Conservation (phyloP, 129 eudicot genomes). For the Flaveria trinervia region DNA sequence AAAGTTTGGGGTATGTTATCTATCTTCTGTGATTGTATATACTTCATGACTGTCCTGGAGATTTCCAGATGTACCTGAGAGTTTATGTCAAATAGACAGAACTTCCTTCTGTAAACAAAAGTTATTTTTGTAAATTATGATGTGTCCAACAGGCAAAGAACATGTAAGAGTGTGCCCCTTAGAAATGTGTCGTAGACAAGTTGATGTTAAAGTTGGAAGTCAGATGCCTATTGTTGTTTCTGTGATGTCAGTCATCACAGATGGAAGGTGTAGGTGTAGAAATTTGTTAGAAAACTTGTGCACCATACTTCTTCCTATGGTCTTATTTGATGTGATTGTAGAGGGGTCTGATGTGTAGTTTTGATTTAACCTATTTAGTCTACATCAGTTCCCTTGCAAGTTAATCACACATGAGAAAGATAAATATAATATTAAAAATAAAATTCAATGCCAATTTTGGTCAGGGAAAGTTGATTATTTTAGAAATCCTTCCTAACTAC, state of each 20-base stretch:
- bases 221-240: slow-evolving; percentile 7
- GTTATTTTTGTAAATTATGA: slow-evolving; percentile 16
- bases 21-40: slow-evolving; percentile 8
- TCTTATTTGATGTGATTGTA: slow-evolving; percentile 8
- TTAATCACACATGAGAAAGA: neutral
- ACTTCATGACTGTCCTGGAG: neutral
- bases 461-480: neutral
- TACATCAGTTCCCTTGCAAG: slow-evolving; percentile 18
- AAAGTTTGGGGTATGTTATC: neutral
- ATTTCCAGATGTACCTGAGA: slow-evolving; percentile 1
- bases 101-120: slow-evolving; percentile 12
- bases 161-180: slow-evolving; percentile 2
- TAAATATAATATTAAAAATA: neutral
- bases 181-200: slow-evolving; percentile 7
- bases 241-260: neutral
- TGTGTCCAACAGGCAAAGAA: neutral
- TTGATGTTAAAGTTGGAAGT: slow-evolving; percentile 13
- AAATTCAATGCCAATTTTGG: slow-evolving; percentile 3
- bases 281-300: neutral
- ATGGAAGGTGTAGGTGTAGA: slow-evolving; percentile 12
- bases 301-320: neutral
- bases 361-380: slow-evolving; percentile 2
- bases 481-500: neutral
- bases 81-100: slow-evolving; percentile 8
- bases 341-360: neutral